A percentile compares a stretch with the other conserved stretches of the same genome.
These are phyloP conservation scores for Magnaporthiopsis incrustans DNA, from an alignment of 2,329 filamentous ascomycete species.

Conservation along the genomic window DNA sequence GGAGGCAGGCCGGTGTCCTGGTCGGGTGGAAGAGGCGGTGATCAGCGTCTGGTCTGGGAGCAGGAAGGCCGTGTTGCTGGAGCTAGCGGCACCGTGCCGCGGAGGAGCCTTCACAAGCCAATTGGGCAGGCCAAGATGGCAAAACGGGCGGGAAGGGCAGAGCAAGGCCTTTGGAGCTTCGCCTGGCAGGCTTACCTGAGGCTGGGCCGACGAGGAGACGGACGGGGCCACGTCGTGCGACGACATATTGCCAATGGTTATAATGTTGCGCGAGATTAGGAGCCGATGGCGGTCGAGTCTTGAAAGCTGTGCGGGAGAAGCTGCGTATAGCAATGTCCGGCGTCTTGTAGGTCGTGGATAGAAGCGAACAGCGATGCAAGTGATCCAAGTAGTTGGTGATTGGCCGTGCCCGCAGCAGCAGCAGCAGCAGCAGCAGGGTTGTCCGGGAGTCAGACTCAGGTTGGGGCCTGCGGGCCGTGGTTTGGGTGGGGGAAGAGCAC, in stretches of 20 bases:
- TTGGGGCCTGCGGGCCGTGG: neutral
- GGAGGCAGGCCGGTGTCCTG: constrained; percentile 72
- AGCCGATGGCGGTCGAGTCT: neutral
- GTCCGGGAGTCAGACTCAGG: neutral
- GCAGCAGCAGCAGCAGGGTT: neutral
- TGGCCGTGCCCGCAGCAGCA: neutral
- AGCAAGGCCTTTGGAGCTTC: neutral
- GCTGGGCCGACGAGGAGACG: neutral
- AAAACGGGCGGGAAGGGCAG: neutral
- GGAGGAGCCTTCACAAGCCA: neutral
- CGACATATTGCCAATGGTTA: neutral
- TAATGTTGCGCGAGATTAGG: neutral
- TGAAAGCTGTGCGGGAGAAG: no score
- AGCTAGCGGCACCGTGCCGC: neutral
- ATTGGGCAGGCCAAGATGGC: neutral
- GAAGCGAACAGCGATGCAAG: neutral
- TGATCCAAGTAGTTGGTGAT: neutral
- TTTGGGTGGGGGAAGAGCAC: neutral
- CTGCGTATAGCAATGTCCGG: neutral
- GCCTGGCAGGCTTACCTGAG: neutral
- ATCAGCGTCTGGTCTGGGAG: neutral
- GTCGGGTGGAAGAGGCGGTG: constrained; percentile 25
- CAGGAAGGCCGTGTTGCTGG: no score
- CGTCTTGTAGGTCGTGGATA: no score
- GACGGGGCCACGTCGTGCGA: neutral